Evolutionary conservation across 129 eudicot species (phyloP), one percentile per base, ranked within the genome.

Genomic region (Solidago caesia): DNA sequence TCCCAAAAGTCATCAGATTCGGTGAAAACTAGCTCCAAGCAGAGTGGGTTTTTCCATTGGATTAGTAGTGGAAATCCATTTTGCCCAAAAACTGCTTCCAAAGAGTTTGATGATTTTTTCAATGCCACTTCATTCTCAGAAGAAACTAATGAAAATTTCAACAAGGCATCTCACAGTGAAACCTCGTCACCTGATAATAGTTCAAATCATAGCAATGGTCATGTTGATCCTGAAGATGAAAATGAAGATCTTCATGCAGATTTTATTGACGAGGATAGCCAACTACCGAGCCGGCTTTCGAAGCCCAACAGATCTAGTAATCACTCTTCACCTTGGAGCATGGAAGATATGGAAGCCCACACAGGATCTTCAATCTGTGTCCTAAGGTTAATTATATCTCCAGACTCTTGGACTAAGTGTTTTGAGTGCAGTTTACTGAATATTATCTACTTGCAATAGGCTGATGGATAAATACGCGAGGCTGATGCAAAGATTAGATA

Each of bases 251-350:
- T 94, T 72, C 97, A 61, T 83, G 99, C 99, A 16, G 99, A 94
- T 86, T 94, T 94, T 78, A 94, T 94, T 77, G 99, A 94, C 68
- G 99, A 94, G 78, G 99, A 94, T 74, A 94, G 99, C 73, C 99
- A 94, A 82, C 89, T 91, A 42, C 99, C 99, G 7, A 94, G 99
- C 82, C 87, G 99, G 60, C 82, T 82, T 64, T 81, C 91, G 44
- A 87, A 68, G 56, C 85, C 89, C 33, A 81, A 55, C 61, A 87
- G 74, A 76, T 64, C 86, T 74, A 81, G 85, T 72, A 86, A 79
- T 61, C 74, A 64, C 42, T 94, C 96, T 70, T 84, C 87, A 59
- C 63, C 81, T 16, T 85, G 85, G 82, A 79, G 74, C 73, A 82
- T 56, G 73, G 87, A 75, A 53, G 97, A 85, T 64, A 85, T 86